Percentiles rank a stretch among this genome's conserved stretches.
Conservation (phyloP, 192 early-diverging fungal genomes). For the Martensiomyces pterosporus region DNA sequence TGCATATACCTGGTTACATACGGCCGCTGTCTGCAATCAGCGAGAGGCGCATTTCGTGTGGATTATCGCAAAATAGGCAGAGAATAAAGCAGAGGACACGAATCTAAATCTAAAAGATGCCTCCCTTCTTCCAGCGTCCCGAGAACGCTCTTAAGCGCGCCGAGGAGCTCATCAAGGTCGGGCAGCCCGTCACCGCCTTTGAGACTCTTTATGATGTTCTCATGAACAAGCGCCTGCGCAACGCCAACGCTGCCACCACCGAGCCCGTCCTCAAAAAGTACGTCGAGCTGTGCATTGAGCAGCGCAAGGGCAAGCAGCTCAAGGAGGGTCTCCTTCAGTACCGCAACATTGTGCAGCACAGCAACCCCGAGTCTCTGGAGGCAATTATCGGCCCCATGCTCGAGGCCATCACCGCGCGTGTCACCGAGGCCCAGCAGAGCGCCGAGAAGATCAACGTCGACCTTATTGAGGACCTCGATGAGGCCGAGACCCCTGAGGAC, state of each 20-base stretch:
- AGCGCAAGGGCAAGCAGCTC: conserved; percentile 84
- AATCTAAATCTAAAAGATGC: conserved; percentile 30
- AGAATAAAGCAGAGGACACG: no score
- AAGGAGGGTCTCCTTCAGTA: conserved; percentile 97
- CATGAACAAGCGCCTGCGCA: conserved; percentile 83
- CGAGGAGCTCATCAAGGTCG: conserved; percentile 76
- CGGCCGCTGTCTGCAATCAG: no score
- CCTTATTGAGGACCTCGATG: conserved; percentile 91
- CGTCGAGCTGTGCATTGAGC: conserved; percentile 83
- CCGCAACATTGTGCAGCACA: conserved; percentile 98
- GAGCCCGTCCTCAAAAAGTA: conserved; percentile 95
- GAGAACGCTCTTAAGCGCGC: conserved; percentile 88
- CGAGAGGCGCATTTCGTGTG: no score
- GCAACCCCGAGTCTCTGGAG: conserved; percentile 84
- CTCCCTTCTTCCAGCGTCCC: conserved; percentile 59
- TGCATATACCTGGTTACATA: no score
- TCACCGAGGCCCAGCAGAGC: conserved; percentile 85
- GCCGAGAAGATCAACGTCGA: conserved; percentile 86
- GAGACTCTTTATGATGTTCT: conserved; percentile 88
- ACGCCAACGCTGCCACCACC: conserved; percentile 68
- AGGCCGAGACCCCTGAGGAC: conserved; percentile 93
- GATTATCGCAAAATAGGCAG: no score
- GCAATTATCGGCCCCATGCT: conserved; percentile 85
- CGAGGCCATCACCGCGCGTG: conserved; percentile 78
- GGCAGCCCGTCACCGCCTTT: conserved; percentile 78